phyloP scores from a whole-genome alignment of 2,329 filamentous ascomycete genomes.

The Diplodia sapinea region DNA sequence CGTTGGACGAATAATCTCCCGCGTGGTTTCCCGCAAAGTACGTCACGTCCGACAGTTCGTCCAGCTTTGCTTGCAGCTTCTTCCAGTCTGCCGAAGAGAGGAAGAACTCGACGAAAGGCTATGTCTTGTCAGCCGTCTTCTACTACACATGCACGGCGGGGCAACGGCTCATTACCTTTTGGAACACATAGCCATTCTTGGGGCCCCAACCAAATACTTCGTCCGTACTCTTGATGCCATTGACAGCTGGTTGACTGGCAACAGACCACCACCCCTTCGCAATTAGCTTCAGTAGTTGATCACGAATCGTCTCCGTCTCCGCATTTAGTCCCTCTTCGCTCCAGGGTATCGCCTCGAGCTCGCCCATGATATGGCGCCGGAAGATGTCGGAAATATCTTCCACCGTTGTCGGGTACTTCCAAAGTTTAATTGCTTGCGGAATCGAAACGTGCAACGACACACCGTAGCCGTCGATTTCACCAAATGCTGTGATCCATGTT shows the following conservation, averaged over 20 bases:
- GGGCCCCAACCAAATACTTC: conserved; percentile 92
- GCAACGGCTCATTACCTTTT: conserved; percentile 62
- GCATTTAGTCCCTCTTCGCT: conserved; percentile 85
- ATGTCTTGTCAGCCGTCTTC: neutral
- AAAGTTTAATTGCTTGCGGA: conserved; percentile 80
- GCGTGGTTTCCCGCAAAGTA: conserved; percentile 84
- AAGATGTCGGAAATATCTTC: conserved; percentile 83
- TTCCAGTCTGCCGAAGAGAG: conserved; percentile 75
- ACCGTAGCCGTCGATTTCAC: conserved; percentile 97
- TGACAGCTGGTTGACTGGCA: conserved; percentile 91
- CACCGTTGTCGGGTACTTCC: conserved; percentile 75
- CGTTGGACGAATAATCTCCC: conserved; percentile 76
- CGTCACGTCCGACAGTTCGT: conserved; percentile 67
- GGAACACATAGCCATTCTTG: conserved; percentile 90
- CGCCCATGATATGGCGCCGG: conserved; percentile 77
- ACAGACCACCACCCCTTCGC: conserved; percentile 93
- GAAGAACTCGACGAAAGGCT: conserved; percentile 95
- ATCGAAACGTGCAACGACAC: conserved; percentile 91
- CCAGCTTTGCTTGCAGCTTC: conserved; percentile 68
- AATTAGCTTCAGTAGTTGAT: conserved; percentile 77
- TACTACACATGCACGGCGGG: no score
- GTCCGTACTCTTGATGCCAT: conserved; percentile 78
- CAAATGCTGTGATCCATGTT: conserved; percentile 66
- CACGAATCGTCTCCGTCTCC: conserved; percentile 82
- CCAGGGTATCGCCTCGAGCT: conserved; percentile 86